Evolutionary conservation across 192 early-diverging fungal species (phyloP), one percentile per base, ranked within the genome.

Genomic region (Dimargaris verticillata): DNA sequence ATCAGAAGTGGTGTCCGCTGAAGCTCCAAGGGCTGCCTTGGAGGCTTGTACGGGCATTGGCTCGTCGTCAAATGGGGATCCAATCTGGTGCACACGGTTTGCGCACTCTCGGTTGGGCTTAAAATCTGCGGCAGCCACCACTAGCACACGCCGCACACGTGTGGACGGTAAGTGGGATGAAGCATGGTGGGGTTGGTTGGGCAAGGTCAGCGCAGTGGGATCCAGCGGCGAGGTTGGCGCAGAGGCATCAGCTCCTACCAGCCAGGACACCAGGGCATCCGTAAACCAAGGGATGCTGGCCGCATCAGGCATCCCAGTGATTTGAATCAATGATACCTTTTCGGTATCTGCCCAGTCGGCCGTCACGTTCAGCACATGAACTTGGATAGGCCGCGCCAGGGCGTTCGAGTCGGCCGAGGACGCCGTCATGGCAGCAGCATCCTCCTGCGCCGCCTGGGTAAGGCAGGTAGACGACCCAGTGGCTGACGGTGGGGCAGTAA

Each of bases 331-430:
- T 22, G 57, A 59, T 29, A 59, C n/a, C 57, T 33, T 25, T 43
- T 59, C 57, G n/a, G 57, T 59, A 0, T 59, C 57, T 5, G 57
- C 57, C 57, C 57, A 59, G n/a, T 59, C 57, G 10, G 57, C 57
- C 28, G 43, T 44, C 26, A 59, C 57, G 57, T 59, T 59, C 20
- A 59, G 38, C 11, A 59, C 57, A 25, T 59, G 57, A 3, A 59
- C 25, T n/a, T 59, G 57, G 43, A 59, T 59, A 6, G 57, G 17
- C 38, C 20, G 43, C 20, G 49, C 20, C 9, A 26, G 26, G n/a
- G 49, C 9, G 49, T n/a, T n/a, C 22, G 49, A 51, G n/a, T 55
- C 18, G 13, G 11, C 28, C 28, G 17, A 55, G 18, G 53, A 10
- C 22, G 22, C 28, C 18, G 0, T 5, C 5, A n/a, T 28, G 18